Evolutionary conservation across 352 stramenopile genomes (phyloP), one percentile per base, ranked within the genome.

Genomic region (Albugo candida): DNA sequence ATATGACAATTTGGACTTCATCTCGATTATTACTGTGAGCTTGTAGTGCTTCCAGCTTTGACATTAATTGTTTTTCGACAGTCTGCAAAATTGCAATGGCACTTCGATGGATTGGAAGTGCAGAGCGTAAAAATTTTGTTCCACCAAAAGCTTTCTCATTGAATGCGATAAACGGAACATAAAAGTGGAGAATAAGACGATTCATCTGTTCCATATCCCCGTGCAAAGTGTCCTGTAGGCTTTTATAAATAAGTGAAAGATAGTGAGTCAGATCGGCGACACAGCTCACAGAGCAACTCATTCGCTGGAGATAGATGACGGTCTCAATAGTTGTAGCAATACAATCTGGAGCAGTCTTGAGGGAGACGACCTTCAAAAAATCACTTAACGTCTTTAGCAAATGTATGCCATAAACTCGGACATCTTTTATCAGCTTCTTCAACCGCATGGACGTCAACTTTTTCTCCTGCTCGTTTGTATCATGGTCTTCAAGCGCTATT

Each of bases 301-400:
- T 56, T n/a, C 66, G 75, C 48, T 88, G 76, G 14, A 88, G 45
- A 37, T 65, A 59, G 39, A 85, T 64, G 6, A 61, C 59, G 31
- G 56, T 76, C 18, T 85, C 76, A 48, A 88, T 70, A 4, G 70
- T 85, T 5, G 76, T 65, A 11, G 83, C 57, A 47, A 88, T 72
- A 0, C 73, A 88, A 45, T 88, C 76, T 12, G 65, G 64, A 41
- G 69, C 83, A 0, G 65, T 59, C 5, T 73, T 69, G 10, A 88
- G 54, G 8, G 76, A 75, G 20, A 80, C 80, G 18, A 59, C 65
- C 13, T 53, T 41, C 39, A 88, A 37, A 58, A 88, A 85, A 3
- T 46, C 52, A 19, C 65, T 57, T 2, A 88, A 42, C 48, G 68
- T 81, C 13, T 74, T 63, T 5, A 88, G 56, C 5, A 88, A 18